A percentile compares a stretch with the other conserved stretches of the same genome.
These are phyloP conservation scores for Dissophora ornata DNA, from an alignment of 192 early-diverging fungal genomes.

Conservation along the genomic window DNA sequence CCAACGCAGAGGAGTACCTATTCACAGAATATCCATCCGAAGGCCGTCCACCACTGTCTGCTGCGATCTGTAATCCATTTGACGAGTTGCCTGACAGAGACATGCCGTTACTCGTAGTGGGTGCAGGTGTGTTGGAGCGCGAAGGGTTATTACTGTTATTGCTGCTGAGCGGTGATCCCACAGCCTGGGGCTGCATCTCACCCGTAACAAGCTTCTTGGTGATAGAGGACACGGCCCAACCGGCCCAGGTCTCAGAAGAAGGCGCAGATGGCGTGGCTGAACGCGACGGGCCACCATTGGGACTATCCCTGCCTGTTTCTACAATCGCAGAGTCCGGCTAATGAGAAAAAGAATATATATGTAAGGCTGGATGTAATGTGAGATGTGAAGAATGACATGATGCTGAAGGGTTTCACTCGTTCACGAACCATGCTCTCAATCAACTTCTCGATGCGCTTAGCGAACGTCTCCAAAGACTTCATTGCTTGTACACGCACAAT, in stretches of 20 bases:
- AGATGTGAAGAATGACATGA: not conserved
- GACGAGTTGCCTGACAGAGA: constrained; percentile 8
- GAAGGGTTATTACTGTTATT: constrained; percentile 4
- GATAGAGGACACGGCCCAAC: constrained; percentile 90
- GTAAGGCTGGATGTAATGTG: not conserved
- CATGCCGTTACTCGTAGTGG: constrained; percentile 40
- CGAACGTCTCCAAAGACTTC: constrained; percentile 75
- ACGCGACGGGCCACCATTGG: constrained; percentile 34
- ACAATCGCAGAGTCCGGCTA: constrained; percentile 65
- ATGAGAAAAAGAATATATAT: not conserved
- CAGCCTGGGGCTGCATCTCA: constrained; percentile 20
- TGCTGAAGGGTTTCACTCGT: too few relatives aligned
- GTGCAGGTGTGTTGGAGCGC: constrained; percentile 16
- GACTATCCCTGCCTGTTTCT: constrained; percentile 33
- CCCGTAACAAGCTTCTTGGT: constrained; percentile 62
- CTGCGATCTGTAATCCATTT: constrained; percentile 29
- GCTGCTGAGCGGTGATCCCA: constrained; percentile 3
- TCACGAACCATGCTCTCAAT: constrained; percentile 76
- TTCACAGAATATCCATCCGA: constrained; percentile 35
- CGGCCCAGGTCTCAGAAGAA: constrained; percentile 77
- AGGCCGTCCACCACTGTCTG: constrained; percentile 9
- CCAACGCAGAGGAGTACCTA: constrained; percentile 49
- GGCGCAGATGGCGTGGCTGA: constrained; percentile 41
- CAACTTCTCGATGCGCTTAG: constrained; percentile 74
- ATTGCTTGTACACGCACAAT: constrained; percentile 87